Evolutionary conservation across 257 asterid genomes (phyloP), one percentile per base, ranked within the genome.

Genomic region (Haberlea rhodopensis): DNA sequence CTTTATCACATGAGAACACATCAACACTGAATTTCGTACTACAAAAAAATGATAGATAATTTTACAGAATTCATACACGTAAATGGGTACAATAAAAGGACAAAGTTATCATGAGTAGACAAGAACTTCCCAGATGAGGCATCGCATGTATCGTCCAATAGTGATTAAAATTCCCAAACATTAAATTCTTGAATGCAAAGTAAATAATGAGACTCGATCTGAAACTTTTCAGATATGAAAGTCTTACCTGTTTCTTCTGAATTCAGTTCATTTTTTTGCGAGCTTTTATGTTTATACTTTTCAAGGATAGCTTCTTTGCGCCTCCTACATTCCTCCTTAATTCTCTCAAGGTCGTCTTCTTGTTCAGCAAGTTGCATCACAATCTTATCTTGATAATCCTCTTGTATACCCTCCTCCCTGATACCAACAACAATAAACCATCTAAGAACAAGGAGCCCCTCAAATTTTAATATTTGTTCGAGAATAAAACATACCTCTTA

Each of bases 301-400:
- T 89, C 96, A 57, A 94, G 90, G 68, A 94, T 90, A 52, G 94
- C 99, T 78, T 85, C 94, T 66, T 76, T 79, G 60, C 90, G 83
- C 80, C 94, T 85, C 85, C 95, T 82, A 71, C 97, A 85, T 79
- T 94, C 99, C 80, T 87, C 96, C 82, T 87, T 92, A 64, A 94
- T 84, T 82, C 76, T 87, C 78, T 90, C 88, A 40, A 86, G 79
- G 66, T 92, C 94, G 56, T 94, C 97, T 59, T 92, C 97, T 74
- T 94, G 95, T 67, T 85, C 90, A 60, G 79, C 97, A 67, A 84
- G 88, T 79, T 86, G 91, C 81, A 82, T 72, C 23, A 71, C 75
- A 71, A 87, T 78, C 77, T 72, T 82, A 71, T 86, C 95, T 74
- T 88, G 88, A 72, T 86, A 94, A 53, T 85, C 96, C 73, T 85